Percentiles rank a stretch among this genome's conserved stretches.
These are phyloP conservation scores for Solanum hybrid DNA, from an alignment of 305 asterid species.

Conservation along the genomic window DNA sequence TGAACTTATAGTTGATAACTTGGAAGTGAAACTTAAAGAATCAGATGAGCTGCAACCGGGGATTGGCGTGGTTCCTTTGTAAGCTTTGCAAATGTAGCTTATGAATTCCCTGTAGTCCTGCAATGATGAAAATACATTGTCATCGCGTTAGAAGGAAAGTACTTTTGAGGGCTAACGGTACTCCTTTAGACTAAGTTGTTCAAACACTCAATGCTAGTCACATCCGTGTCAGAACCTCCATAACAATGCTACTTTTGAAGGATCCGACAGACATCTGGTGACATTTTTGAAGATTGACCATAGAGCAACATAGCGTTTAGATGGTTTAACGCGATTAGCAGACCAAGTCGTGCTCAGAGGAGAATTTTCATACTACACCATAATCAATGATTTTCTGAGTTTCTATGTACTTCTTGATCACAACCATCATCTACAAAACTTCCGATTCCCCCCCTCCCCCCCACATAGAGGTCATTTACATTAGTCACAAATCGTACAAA, in stretches of 20 bases:
- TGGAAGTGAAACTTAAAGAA: conserved; percentile 12
- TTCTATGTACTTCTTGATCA: neutral
- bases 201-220: neutral
- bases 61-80: conserved; percentile 23
- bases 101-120: conserved; percentile 31
- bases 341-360: neutral
- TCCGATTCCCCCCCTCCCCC: no score
- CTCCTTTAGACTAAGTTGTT: neutral
- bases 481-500: neutral
- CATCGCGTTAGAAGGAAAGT: neutral
- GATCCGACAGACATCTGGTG: neutral
- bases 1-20: conserved; percentile 9
- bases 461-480: neutral
- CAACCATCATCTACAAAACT: neutral
- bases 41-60: conserved; percentile 19
- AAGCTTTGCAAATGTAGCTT: conserved; percentile 31
- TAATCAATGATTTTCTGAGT: neutral
- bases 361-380: neutral
- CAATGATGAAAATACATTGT: neutral
- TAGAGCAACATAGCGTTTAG: neutral
- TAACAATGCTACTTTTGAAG: neutral
- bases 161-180: neutral
- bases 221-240: neutral
- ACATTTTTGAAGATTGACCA: neutral
- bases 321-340: neutral